phyloP scores from a whole-genome alignment of 345 rosid genomes.

The Eucalyptus albens region DNA sequence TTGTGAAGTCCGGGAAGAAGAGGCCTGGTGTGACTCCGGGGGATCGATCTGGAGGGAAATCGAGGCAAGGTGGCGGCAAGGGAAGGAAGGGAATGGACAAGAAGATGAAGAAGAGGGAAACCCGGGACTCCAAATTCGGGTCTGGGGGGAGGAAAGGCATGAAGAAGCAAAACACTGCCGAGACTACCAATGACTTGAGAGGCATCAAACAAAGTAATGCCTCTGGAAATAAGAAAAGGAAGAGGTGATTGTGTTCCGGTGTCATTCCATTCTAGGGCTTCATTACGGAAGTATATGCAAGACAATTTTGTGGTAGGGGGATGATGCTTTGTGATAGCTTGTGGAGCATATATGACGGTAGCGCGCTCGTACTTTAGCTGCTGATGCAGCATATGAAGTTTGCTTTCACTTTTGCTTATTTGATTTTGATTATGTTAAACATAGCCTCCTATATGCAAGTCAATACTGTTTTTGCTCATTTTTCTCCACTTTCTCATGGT shows the following conservation, averaged over 20 bases:
- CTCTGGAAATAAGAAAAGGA: neutral
- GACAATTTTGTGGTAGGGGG: neutral
- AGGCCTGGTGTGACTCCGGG: constrained; percentile 34
- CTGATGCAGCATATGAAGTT: neutral
- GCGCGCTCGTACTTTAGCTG: neutral
- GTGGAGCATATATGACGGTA: neutral
- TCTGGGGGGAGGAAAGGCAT: constrained; percentile 5
- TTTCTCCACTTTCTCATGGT: neutral
- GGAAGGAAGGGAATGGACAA: neutral
- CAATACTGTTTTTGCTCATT: neutral
- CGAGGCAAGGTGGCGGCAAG: neutral
- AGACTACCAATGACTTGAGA: neutral
- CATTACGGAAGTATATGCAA: neutral
- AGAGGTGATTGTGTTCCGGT: neutral
- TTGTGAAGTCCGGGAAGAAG: constrained; percentile 52
- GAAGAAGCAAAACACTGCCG: constrained; percentile 10
- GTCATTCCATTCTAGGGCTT: neutral
- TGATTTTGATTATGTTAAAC: neutral
- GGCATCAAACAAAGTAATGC: neutral
- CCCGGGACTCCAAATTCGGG: constrained; percentile 4
- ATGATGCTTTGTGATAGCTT: neutral
- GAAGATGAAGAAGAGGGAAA: neutral
- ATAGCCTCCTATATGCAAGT: neutral
- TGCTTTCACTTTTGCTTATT: neutral
- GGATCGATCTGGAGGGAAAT: neutral